phyloP scores from a whole-genome alignment of 2,329 filamentous ascomycete species.

The Colletotrichum plurivorum region DNA sequence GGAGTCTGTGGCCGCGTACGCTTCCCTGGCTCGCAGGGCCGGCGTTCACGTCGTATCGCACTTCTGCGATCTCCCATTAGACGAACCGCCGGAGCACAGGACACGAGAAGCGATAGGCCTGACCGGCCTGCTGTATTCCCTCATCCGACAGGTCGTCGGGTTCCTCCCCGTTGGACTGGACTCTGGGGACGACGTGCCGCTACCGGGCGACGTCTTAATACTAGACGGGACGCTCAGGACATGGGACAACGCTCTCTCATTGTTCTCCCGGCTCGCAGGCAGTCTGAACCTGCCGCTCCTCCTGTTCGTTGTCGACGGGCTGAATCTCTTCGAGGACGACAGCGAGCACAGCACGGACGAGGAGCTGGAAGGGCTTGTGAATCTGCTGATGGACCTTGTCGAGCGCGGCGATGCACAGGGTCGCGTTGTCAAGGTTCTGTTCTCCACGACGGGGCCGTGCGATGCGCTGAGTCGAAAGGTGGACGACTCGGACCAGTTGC shows the following conservation, averaged over 20 bases:
- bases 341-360: neutral
- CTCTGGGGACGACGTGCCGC: neutral
- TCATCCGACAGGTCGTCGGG: neutral
- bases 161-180: neutral
- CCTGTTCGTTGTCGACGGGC: neutral
- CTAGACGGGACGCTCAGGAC: neutral
- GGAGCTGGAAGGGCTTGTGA: neutral
- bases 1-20: slow-evolving; percentile 24
- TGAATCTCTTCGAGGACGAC: neutral
- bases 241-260: neutral
- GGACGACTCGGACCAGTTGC: neutral
- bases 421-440: neutral
- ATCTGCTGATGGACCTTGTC: neutral
- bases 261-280: neutral
- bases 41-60: slow-evolving; percentile 36
- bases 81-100: slow-evolving; percentile 28
- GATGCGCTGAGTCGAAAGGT: neutral
- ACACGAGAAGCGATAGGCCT: slow-evolving; percentile 38
- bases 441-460: neutral
- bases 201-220: neutral
- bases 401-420: neutral
- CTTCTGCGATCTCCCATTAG: slow-evolving; percentile 31
- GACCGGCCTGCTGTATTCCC: neutral
- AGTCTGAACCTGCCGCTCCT: neutral
- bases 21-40: slow-evolving; percentile 10